These are phyloP conservation scores for Mercurialis annua DNA, from an alignment of 345 rosid species.

Conservation along the genomic window DNA sequence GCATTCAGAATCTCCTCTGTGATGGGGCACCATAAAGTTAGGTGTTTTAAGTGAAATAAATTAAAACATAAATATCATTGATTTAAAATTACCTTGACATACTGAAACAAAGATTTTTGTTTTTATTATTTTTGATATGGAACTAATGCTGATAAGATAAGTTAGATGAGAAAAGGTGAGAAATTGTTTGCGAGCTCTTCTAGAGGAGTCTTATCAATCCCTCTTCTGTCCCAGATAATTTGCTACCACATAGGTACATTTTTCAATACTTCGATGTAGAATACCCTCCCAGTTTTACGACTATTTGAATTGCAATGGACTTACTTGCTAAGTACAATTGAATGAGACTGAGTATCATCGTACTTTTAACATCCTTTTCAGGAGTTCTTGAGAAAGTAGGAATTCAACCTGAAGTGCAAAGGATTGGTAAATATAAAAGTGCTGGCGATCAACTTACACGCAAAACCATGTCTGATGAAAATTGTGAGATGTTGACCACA, in stretches of 20 bases:
- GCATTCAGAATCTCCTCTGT: background rate
- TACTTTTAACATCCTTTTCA: conserved; percentile 22
- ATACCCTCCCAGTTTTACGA: background rate
- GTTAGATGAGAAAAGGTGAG: background rate
- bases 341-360: background rate
- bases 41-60: background rate
- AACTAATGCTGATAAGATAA: background rate
- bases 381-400: conserved; percentile 92
- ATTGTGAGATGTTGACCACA: conserved; percentile 87
- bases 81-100: background rate
- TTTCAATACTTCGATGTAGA: background rate
- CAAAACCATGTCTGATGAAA: conserved; percentile 82
- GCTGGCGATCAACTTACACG: conserved; percentile 90
- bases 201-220: background rate
- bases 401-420: conserved; percentile 79
- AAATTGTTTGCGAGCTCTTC: background rate
- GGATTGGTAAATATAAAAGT: conserved; percentile 95
- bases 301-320: background rate
- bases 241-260: no score
- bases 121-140: background rate
- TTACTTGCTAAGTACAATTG: conserved; percentile 8
- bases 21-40: background rate
- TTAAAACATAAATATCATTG: background rate
- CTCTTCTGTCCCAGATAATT: background rate
- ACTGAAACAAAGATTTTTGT: background rate